phyloP scores from a whole-genome alignment of 495 filamentous ascomycete genomes.

The Penicillium nucicola region DNA sequence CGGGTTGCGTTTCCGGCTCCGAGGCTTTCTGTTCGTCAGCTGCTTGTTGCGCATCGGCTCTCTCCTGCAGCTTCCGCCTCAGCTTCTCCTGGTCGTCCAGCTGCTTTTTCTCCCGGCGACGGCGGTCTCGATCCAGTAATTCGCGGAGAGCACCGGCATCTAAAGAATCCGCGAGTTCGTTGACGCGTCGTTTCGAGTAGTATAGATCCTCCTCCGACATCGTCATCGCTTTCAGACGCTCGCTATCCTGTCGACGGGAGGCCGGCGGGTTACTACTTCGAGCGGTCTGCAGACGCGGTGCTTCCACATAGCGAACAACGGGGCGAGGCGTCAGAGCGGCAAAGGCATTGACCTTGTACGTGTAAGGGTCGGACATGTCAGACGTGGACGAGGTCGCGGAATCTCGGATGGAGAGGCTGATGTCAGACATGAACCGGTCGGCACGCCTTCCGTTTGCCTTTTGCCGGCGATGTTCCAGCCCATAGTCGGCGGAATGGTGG shows the following conservation, averaged over 20 bases:
- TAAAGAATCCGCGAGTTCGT: conserved; percentile 77
- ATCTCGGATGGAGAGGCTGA: conserved; percentile 67
- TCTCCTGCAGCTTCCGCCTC: conserved; percentile 63
- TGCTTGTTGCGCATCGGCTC: conserved; percentile 62
- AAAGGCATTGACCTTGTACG: conserved; percentile 72
- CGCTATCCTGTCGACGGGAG: conserved; percentile 32
- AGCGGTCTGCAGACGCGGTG: conserved; percentile 46
- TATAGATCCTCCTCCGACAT: conserved; percentile 63
- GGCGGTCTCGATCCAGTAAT: conserved; percentile 78
- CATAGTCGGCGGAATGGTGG: conserved; percentile 48
- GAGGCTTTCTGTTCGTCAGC: conserved; percentile 28
- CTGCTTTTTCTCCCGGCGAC: conserved; percentile 70
- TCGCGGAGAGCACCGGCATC: conserved; percentile 76
- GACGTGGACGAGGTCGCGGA: conserved; percentile 74
- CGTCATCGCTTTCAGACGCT: conserved; percentile 38
- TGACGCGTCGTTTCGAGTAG: conserved; percentile 64
- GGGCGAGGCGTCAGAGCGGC: conserved; percentile 77
- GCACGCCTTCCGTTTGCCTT: conserved; percentile 54
- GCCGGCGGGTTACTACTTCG: conserved; percentile 36
- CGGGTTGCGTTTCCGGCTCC: background rate
- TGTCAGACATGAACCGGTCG: conserved; percentile 63
- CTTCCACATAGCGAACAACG: conserved; percentile 68
- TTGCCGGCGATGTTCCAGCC: conserved; percentile 61
- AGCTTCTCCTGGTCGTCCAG: conserved; percentile 68
- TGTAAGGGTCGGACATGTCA: conserved; percentile 62